Base-by-base conservation (phyloP, 1,139 yeast species). In the Spencermartinsiella ligniputridi region DNA sequence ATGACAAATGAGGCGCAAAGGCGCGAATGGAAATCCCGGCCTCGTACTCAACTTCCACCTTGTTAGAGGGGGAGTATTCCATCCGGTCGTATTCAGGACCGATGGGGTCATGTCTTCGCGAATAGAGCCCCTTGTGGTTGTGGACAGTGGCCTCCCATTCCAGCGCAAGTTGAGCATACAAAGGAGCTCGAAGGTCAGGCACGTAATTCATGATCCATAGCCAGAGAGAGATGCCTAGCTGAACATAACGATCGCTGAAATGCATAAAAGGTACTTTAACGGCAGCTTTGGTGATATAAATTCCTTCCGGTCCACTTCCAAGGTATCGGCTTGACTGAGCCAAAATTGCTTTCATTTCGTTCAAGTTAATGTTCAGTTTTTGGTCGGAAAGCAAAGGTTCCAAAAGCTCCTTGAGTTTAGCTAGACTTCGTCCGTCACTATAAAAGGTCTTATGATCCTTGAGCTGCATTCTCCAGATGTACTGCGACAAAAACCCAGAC, bases 51-150 rank as follows among this genome's bases (percentile, higher is more conserved):
- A 82, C 72, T 8, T 69, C 73, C 37, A 71, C 72, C 53, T 79
- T 81, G 64, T 85, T 83, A 42, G 95, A 81, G 13, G 98, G 97
- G 1, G 89, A 71, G 59, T 94, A 94, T 54, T 87, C 95, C 98
- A 92, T 92, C 48, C 72, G 74, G 51, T 76, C 69, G 58, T 72
- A 83, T 47, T 83, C 88, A 5, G 95, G 83, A 41, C 72, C 71
- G 1, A 58, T 59, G n/a, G 79, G 43, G 61, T 89, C 95, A 53
- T 70, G 67, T 3, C 67, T 60, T n/a, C 70, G 72, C 6, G 83
- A 77, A 60, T 77, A 92, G 9, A 92, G 64, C 1, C 97, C 97
- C 40, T 70, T 70, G 15, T 70, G 68, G 34, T 72, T 68, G 36
- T 74, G 73, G 39, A 88, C 78, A 1, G 90, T 76, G 37, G 69